Percentiles rank a stretch among this genome's conserved stretches.
Evolutionary conservation across 2,329 filamentous ascomycete genomes (phyloP).

Genomic region (Trichoderma asperellum): DNA sequence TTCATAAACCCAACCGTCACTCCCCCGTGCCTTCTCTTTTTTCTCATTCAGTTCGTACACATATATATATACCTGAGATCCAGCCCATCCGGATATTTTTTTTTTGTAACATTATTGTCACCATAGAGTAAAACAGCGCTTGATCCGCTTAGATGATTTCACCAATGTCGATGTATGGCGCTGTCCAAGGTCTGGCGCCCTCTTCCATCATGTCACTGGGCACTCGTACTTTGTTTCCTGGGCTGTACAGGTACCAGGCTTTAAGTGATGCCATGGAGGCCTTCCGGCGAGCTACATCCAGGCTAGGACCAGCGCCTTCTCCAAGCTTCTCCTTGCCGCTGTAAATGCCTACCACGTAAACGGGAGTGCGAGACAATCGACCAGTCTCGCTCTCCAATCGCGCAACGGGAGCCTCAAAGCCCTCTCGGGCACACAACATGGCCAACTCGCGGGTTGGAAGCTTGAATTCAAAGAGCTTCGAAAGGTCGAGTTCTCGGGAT

Average conservation of each 20-base stretch:
- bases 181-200: slow-evolving; percentile 65
- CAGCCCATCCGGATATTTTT: background rate
- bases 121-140: slow-evolving; percentile 15
- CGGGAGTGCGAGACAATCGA: slow-evolving; percentile 78
- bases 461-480: slow-evolving; percentile 79
- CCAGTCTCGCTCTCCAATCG: slow-evolving; percentile 90
- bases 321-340: slow-evolving; percentile 89
- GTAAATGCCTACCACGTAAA: slow-evolving; percentile 93
- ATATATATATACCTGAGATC: slow-evolving; percentile 24
- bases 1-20: slow-evolving; percentile 17
- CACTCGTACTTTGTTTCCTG: slow-evolving; percentile 64
- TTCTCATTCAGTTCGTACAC: slow-evolving; percentile 29
- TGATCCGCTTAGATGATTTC: slow-evolving; percentile 60
- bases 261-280: slow-evolving; percentile 87
- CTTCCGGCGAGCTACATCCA: slow-evolving; percentile 76
- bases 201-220: slow-evolving; percentile 71
- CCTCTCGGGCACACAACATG: slow-evolving; percentile 82
- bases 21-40: slow-evolving; percentile 7
- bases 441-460: slow-evolving; percentile 82
- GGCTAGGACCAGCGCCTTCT: slow-evolving; percentile 79
- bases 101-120: slow-evolving; percentile 8
- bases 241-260: slow-evolving; percentile 95
- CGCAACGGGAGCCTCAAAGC: slow-evolving; percentile 85
- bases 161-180: slow-evolving; percentile 70
- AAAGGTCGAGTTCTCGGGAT: slow-evolving; percentile 75